Conservation (phyloP, 768 basidiomycete genomes). For the Cubamyces sp. region DNA sequence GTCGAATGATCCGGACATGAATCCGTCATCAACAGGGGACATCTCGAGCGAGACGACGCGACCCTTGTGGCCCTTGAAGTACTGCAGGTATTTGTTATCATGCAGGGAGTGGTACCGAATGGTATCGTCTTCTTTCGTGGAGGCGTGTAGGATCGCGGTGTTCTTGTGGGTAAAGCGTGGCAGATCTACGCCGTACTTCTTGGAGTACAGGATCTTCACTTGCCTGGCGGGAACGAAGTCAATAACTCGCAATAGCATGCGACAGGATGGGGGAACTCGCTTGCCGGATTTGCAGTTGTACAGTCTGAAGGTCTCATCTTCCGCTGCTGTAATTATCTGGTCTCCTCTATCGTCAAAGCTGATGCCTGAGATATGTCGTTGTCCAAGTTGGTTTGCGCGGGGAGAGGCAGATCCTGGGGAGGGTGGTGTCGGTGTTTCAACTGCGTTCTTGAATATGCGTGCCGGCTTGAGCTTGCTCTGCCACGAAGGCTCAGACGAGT, state of each 20-base stretch:
- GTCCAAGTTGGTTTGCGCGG: conserved; percentile 40
- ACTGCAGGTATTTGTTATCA: conserved; percentile 94
- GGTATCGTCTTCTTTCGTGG: conserved; percentile 94
- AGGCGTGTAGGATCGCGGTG: conserved; percentile 83
- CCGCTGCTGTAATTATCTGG: conserved; percentile 80
- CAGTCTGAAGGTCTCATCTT: conserved; percentile 91
- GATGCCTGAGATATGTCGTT: conserved; percentile 83
- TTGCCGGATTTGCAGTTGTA: conserved; percentile 92
- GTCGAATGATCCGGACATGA: conserved; percentile 94
- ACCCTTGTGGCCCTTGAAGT: conserved; percentile 93
- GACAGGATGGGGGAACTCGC: conserved; percentile 58
- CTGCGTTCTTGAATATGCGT: conserved; percentile 82
- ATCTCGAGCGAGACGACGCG: conserved; percentile 90
- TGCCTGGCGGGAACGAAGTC: conserved; percentile 49
- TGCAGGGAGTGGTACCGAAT: conserved; percentile 94
- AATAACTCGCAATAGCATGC: conserved; percentile 26
- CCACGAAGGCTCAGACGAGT: conserved; percentile 5
- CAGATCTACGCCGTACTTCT: conserved; percentile 96
- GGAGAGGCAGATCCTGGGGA: conserved; percentile 41
- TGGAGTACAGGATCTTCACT: conserved; percentile 80
- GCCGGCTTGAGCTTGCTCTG: conserved; percentile 84
- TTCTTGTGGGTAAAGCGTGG: conserved; percentile 95
- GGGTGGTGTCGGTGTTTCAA: conserved; percentile 60
- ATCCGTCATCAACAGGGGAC: conserved; percentile 91
- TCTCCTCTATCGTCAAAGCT: conserved; percentile 92